Evolutionary conservation across 768 basidiomycete genomes (phyloP).

Genomic region (Zangia roseola): DNA sequence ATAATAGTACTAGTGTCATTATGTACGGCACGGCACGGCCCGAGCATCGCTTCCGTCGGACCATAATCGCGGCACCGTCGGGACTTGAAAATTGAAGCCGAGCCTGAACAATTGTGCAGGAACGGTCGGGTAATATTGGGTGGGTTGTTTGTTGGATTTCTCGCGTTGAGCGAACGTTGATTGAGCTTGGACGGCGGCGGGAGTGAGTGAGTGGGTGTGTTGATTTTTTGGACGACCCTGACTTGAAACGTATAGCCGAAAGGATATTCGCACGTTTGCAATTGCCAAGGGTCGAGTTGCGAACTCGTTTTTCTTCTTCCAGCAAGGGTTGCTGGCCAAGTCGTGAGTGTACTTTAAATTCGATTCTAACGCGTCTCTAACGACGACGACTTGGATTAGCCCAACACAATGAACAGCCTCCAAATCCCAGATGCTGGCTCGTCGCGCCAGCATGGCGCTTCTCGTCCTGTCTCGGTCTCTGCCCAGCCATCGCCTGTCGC

Average conservation of each 20-base stretch:
- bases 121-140: neutral
- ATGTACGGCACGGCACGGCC: slow-evolving; percentile 15
- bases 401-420: slow-evolving; percentile 34
- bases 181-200: slow-evolving; percentile 3
- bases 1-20: neutral
- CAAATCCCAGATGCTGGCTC: slow-evolving; percentile 50
- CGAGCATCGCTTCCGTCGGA: slow-evolving; percentile 18
- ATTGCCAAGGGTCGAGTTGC: slow-evolving; percentile 4
- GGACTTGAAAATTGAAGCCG: slow-evolving; percentile 20
- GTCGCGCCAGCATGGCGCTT: slow-evolving; percentile 40
- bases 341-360: too few relatives aligned
- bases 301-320: slow-evolving; percentile 15
- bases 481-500: slow-evolving; percentile 50
- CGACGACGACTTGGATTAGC: too few relatives aligned
- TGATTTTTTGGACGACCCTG: neutral
- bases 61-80: slow-evolving; percentile 9
- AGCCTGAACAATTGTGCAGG: slow-evolving; percentile 4
- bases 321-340: slow-evolving; percentile 4
- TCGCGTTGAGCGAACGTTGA: neutral
- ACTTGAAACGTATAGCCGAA: slow-evolving; percentile 4
- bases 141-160: neutral
- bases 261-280: slow-evolving; percentile 29
- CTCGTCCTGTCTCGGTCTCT: slow-evolving; percentile 60
- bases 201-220: slow-evolving; percentile 3
- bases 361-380: too few relatives aligned